Conservation (phyloP, 768 basidiomycete genomes). For the Leccinum barrowsii region DNA sequence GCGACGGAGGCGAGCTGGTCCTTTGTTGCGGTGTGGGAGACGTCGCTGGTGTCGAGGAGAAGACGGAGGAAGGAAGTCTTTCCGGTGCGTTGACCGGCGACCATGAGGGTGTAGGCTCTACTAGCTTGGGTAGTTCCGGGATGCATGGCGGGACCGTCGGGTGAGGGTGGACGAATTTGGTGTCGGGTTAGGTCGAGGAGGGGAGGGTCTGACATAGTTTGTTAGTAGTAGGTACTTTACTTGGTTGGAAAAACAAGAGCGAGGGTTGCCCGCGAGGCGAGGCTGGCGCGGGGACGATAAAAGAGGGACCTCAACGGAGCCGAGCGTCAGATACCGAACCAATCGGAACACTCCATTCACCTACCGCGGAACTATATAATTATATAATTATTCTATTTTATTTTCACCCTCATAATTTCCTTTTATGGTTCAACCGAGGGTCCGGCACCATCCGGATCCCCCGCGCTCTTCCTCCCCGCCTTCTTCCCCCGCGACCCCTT, state of each 20-base stretch:
- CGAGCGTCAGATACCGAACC: conserved; percentile 55
- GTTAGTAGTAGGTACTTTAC: no score
- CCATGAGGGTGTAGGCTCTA: conserved; percentile 63
- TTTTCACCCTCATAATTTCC: conserved; percentile 11
- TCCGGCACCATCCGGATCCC: conserved; percentile 25
- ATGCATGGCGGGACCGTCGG: conserved; percentile 14
- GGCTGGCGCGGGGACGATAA: conserved; percentile 67
- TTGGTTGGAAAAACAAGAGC: conserved; percentile 24
- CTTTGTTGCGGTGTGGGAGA: conserved; percentile 58
- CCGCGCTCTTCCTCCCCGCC: conserved; percentile 26
- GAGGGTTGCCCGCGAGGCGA: conserved; percentile 57
- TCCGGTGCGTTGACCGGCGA: conserved; percentile 78
- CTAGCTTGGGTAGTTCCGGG: conserved; percentile 18
- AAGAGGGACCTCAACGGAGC: conserved; percentile 40
- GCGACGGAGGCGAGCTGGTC: conserved; percentile 80
- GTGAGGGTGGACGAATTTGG: conserved; percentile 26
- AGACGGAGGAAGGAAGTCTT: conserved; percentile 87
- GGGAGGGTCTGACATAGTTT: conserved; percentile 34
- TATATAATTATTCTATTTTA: conserved; percentile 18
- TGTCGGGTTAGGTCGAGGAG: conserved; percentile 26
- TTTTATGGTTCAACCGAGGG: conserved; percentile 26
- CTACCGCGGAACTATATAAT: conserved; percentile 29
- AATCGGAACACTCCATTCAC: conserved; percentile 48
- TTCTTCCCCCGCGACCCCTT: conserved; percentile 54
- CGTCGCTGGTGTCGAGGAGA: conserved; percentile 74